phyloP scores from a whole-genome alignment of 1,284 basidiomycete species.

The Wallemia ichthyophaga region DNA sequence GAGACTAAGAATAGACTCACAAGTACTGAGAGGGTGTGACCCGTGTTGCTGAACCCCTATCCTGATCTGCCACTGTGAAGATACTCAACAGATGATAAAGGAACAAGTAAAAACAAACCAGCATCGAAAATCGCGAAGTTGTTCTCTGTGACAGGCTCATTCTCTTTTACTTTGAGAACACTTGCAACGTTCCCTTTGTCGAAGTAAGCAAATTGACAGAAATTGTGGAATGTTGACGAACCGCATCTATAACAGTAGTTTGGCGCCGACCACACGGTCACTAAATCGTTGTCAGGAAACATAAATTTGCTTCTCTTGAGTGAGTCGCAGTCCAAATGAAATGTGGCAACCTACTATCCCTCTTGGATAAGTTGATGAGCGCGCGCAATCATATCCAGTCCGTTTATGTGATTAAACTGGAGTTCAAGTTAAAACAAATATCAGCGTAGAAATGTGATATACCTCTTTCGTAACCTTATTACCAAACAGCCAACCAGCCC shows the following conservation, averaged over 20 bases:
- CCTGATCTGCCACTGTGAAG: not conserved
- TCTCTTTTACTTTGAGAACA: not conserved
- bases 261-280: conserved; percentile 92
- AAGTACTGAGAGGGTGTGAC: not conserved
- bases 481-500: conserved; percentile 90
- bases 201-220: not conserved
- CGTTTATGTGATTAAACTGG: conserved; percentile 76
- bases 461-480: conserved; percentile 58
- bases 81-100: not conserved
- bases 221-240: conserved; percentile 25
- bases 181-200: not conserved
- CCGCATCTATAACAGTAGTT: conserved; percentile 78
- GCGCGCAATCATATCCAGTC: conserved; percentile 50
- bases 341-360: conserved; percentile 24
- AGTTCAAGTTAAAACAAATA: conserved; percentile 5
- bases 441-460: no score
- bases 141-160: not conserved
- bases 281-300: conserved; percentile 60
- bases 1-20: not conserved
- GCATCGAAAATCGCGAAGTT: not conserved
- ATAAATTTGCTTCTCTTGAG: conserved; percentile 37
- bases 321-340: not conserved
- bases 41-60: not conserved
- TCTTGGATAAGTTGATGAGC: conserved; percentile 90
- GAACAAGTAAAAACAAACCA: not conserved